A percentile compares a stretch with the other conserved stretches of the same genome.
These are phyloP conservation scores for Halophytophthora polymorphica DNA, from an alignment of 352 stramenopile species.

Conservation along the genomic window DNA sequence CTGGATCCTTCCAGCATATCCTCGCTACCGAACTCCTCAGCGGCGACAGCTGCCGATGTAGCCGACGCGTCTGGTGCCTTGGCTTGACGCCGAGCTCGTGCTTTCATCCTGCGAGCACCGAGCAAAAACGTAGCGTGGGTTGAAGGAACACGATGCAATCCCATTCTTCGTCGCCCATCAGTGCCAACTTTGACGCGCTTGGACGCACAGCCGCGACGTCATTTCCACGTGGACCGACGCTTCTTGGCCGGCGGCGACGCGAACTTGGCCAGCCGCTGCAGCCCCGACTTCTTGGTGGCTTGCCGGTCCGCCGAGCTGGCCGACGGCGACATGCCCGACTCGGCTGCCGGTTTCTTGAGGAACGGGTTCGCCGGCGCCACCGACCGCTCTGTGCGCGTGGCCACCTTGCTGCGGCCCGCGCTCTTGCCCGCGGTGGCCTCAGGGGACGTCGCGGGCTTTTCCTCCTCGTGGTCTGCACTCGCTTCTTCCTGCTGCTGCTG, in stretches of 20 bases:
- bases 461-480: conserved; percentile 2
- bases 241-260: conserved; percentile 47
- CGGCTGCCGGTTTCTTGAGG: conserved; percentile 47
- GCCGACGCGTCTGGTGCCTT: too few species aligned
- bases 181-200: neutral
- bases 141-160: too few species aligned
- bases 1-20: too few species aligned
- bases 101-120: too few species aligned
- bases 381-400: conserved; percentile 27
- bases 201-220: conserved; percentile 1
- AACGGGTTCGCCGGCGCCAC: conserved; percentile 70
- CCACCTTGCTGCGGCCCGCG: conserved; percentile 3
- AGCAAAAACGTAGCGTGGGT: too few species aligned
- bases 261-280: conserved; percentile 68
- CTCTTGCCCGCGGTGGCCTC: conserved; percentile 4
- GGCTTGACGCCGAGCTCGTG: too few species aligned
- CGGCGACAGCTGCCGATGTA: too few species aligned
- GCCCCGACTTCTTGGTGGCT: conserved; percentile 39
- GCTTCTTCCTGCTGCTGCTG: conserved; percentile 10
- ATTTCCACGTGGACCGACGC: conserved; percentile 34
- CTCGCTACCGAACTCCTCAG: too few species aligned
- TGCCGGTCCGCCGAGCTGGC: neutral
- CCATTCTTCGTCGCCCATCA: neutral
- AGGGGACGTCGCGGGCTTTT: conserved; percentile 6
- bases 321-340: conserved; percentile 9